Percentiles rank a stretch among this genome's conserved stretches.
These are phyloP conservation scores for Pseudocercospora eumusae DNA, from an alignment of 2,329 filamentous ascomycete genomes.

Conservation along the genomic window DNA sequence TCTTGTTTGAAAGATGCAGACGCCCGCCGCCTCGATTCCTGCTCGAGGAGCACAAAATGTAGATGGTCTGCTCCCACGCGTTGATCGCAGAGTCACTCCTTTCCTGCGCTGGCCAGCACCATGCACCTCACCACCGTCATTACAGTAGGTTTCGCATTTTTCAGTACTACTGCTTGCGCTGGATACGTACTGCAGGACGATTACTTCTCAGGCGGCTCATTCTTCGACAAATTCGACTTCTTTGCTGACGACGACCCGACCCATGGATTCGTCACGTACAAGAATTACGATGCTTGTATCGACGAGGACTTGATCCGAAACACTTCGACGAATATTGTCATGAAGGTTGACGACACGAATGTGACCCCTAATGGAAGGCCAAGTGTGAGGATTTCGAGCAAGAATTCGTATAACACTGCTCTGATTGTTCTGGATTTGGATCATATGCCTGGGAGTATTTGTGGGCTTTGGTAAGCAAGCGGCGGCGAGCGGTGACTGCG, in stretches of 20 bases:
- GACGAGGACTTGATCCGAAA: slow-evolving; percentile 31
- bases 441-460: slow-evolving; percentile 71
- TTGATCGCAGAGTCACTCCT: slow-evolving; percentile 14
- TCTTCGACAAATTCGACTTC: slow-evolving; percentile 57
- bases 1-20: slow-evolving; percentile 2
- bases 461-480: slow-evolving; percentile 62
- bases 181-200: slow-evolving; percentile 49
- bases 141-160: slow-evolving; percentile 21
- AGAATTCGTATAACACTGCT: slow-evolving; percentile 63
- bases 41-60: slow-evolving; percentile 1
- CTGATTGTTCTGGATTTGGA: slow-evolving; percentile 71
- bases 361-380: slow-evolving; percentile 60
- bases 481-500: no score
- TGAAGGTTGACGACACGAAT: slow-evolving; percentile 41
- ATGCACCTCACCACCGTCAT: slow-evolving; percentile 10
- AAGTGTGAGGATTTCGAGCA: slow-evolving; percentile 71
- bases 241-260: slow-evolving; percentile 66
- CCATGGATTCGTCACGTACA: slow-evolving; percentile 71
- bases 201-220: slow-evolving; percentile 47
- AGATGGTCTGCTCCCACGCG: neutral
- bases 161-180: slow-evolving; percentile 35
- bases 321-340: slow-evolving; percentile 31
- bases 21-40: neutral
- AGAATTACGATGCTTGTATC: slow-evolving; percentile 58
- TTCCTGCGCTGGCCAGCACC: slow-evolving; percentile 16